Evolutionary conservation across 225 moss, liverwort and hornwort species (phyloP).

Genomic region (Marchantia paleacea): DNA sequence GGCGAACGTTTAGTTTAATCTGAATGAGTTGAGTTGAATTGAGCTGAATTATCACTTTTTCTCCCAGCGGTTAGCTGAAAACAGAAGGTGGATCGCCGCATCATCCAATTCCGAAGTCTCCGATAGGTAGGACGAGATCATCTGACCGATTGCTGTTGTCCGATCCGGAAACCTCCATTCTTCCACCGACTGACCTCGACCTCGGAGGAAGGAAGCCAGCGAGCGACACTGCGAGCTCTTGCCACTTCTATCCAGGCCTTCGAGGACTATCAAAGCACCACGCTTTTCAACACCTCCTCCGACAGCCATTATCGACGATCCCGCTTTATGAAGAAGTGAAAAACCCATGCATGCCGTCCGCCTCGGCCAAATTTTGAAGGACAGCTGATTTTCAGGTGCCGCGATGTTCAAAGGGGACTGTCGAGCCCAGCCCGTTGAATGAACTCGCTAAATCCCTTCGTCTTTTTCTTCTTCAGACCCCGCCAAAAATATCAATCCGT

Average conservation of each 20-base stretch:
- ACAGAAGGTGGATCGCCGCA: slow-evolving; percentile 75
- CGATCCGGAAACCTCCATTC: slow-evolving; percentile 98
- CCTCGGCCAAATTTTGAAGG: not conserved
- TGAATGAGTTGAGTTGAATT: not conserved
- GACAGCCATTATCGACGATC: slow-evolving; percentile 12
- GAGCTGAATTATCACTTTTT: slow-evolving; percentile 44
- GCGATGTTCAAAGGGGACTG: not conserved
- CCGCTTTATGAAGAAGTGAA: slow-evolving; percentile 13
- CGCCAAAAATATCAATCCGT: too few relatives aligned
- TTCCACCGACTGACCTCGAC: slow-evolving; percentile 69
- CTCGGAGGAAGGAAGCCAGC: slow-evolving; percentile 56
- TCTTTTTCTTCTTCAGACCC: too few relatives aligned
- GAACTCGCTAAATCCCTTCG: too few relatives aligned
- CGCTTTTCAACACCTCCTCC: slow-evolving; percentile 38
- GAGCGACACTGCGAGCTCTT: slow-evolving; percentile 78
- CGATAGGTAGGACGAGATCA: slow-evolving; percentile 84
- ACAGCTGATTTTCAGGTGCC: slow-evolving; percentile 10
- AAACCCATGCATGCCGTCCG: slow-evolving; percentile 32
- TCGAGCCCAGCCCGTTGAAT: too few relatives aligned
- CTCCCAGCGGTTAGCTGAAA: slow-evolving; percentile 98
- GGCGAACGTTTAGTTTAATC: too few relatives aligned
- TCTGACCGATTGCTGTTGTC: slow-evolving; percentile 69
- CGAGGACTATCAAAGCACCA: slow-evolving; percentile 73
- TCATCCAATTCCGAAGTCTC: slow-evolving; percentile 65
- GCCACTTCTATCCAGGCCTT: slow-evolving; percentile 90